Evolutionary conservation across 352 stramenopile species (phyloP).

Genomic region (Labyrinthula sp.): DNA sequence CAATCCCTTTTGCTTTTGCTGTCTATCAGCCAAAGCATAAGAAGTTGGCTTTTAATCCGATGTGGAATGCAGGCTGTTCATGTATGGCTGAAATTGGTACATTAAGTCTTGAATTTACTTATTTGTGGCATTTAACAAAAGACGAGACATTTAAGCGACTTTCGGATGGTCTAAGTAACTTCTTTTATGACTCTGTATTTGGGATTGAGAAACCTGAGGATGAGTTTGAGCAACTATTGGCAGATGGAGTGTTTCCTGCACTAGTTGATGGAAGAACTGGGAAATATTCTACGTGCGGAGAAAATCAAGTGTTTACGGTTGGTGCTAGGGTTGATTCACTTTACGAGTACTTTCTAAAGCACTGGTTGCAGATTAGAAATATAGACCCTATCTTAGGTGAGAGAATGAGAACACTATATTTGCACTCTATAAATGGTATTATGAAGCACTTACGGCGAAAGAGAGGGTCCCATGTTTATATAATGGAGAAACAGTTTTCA

Average conservation of each 20-base stretch:
- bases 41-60: slow-evolving; percentile 34
- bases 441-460: neutral
- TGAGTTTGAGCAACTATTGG: too few relatives aligned
- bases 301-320: slow-evolving; percentile 47
- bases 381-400: too few relatives aligned
- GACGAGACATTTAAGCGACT: slow-evolving; percentile 37
- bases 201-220: neutral
- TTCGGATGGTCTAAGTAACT: slow-evolving; percentile 2
- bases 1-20: neutral
- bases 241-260: slow-evolving; percentile 30
- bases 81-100: slow-evolving; percentile 47
- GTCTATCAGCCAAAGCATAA: neutral
- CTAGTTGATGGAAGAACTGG: slow-evolving; percentile 23
- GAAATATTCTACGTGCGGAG: neutral
- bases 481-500: neutral
- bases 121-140: slow-evolving; percentile 42
- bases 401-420: too few relatives aligned
- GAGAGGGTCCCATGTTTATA: neutral
- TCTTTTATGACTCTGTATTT: slow-evolving; percentile 16
- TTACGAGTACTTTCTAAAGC: slow-evolving; percentile 95
- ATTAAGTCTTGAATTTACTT: slow-evolving; percentile 56
- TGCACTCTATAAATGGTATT: neutral
- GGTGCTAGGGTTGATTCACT: slow-evolving; percentile 80
- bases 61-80: slow-evolving; percentile 36
- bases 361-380: slow-evolving; percentile 76